phyloP scores from a whole-genome alignment of 805 yeast genomes.

The Blastobotrys americana region DNA sequence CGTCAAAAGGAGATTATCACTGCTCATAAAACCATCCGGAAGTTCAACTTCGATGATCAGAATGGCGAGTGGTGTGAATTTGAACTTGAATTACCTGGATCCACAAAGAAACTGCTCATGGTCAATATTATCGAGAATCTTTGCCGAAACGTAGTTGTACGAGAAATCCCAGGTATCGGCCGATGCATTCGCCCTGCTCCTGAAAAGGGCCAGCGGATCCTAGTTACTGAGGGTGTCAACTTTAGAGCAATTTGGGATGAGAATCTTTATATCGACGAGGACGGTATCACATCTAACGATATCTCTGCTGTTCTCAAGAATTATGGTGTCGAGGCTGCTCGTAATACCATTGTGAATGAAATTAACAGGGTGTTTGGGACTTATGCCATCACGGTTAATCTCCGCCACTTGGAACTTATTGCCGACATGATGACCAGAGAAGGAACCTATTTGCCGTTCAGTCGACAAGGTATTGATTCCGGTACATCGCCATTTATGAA shows the following conservation, averaged over 20 bases:
- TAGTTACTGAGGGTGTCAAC: conserved; percentile 97
- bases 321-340: conserved; percentile 98
- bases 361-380: conserved; percentile 92
- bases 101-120: conserved; percentile 90
- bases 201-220: conserved; percentile 61
- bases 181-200: conserved; percentile 77
- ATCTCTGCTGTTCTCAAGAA: conserved; percentile 81
- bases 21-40: conserved; percentile 62
- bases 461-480: conserved; percentile 96
- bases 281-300: conserved; percentile 86
- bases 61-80: conserved; percentile 91
- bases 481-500: conserved; percentile 94
- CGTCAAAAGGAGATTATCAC: conserved; percentile 80
- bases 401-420: conserved; percentile 90
- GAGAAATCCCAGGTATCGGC: conserved; percentile 86
- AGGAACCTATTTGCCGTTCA: conserved; percentile 93
- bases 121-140: conserved; percentile 91
- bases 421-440: conserved; percentile 99
- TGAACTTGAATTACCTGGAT: conserved; percentile 72
- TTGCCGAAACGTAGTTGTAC: conserved; percentile 82
- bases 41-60: conserved; percentile 84
- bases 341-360: conserved; percentile 94
- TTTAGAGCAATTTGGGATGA: conserved; percentile 98
- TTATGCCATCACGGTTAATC: conserved; percentile 87
- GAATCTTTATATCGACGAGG: conserved; percentile 84